phyloP scores from a whole-genome alignment of 768 basidiomycete genomes.

The Lactarius pseudohatsudake region DNA sequence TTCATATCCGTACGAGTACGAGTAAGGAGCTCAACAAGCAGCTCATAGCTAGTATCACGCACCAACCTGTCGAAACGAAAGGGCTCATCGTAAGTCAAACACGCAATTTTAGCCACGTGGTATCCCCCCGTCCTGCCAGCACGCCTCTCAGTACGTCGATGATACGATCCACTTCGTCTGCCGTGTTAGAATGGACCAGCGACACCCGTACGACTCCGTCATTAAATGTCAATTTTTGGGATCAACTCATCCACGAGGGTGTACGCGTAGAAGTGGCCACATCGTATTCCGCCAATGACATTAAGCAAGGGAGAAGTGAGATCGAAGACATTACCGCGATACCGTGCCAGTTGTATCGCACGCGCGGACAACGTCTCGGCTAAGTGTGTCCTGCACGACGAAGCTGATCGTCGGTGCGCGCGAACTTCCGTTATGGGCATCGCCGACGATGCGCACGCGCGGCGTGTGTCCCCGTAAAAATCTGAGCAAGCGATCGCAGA shows the following conservation, averaged over 20 bases:
- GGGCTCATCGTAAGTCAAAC: no score
- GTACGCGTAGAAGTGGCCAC: conserved; percentile 78
- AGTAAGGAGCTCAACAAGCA: no score
- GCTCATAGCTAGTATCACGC: no score
- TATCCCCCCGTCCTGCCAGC: conserved; percentile 33
- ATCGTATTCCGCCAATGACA: conserved; percentile 55
- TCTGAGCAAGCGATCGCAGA: conserved; percentile 51
- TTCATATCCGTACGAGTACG: no score
- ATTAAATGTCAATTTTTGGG: conserved; percentile 54
- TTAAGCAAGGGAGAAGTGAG: not conserved
- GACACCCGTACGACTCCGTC: conserved; percentile 77
- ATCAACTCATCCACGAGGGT: conserved; percentile 51
- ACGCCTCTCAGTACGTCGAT: conserved; percentile 55
- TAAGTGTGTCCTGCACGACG: conserved; percentile 61
- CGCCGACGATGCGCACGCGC: conserved; percentile 66
- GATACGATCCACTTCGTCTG: conserved; percentile 64
- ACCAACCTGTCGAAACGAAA: no score
- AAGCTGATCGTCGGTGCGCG: conserved; percentile 73
- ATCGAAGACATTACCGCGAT: conserved; percentile 33
- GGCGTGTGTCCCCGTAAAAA: conserved; percentile 53
- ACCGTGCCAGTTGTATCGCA: conserved; percentile 68
- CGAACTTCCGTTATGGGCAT: conserved; percentile 42
- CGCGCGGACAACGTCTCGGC: conserved; percentile 58
- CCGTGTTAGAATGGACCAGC: conserved; percentile 77
- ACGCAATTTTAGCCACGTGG: not conserved